phyloP scores from a whole-genome alignment of 768 basidiomycete species.

The Strobilomyces dryophilus region DNA sequence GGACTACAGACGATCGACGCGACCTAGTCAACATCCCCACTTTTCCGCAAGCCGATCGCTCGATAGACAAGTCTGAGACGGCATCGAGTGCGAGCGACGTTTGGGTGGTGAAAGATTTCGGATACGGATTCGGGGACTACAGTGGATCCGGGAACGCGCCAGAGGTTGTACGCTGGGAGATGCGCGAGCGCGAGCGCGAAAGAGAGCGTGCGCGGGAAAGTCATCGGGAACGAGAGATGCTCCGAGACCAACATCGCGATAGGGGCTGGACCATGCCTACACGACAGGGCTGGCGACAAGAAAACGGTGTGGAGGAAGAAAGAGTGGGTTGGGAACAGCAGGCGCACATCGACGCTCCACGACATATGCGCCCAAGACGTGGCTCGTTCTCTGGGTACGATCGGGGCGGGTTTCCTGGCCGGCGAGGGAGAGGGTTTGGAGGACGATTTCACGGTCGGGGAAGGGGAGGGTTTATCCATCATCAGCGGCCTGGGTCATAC shows the following conservation, averaged over 20 bases:
- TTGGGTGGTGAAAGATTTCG: slow-evolving; percentile 57
- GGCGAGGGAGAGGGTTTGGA: slow-evolving; percentile 36
- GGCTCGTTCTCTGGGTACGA: slow-evolving; percentile 34
- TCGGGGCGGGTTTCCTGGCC: slow-evolving; percentile 27
- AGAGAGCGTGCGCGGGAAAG: slow-evolving; percentile 12
- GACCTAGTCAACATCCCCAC: neutral
- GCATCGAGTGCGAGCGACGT: slow-evolving; percentile 31
- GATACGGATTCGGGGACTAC: slow-evolving; percentile 56
- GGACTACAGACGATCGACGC: neutral
- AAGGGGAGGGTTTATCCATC: slow-evolving; percentile 32
- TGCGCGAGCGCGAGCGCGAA: slow-evolving; percentile 29
- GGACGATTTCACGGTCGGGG: slow-evolving; percentile 33
- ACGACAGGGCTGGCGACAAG: slow-evolving; percentile 22
- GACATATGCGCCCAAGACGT: slow-evolving; percentile 28
- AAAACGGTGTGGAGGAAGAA: slow-evolving; percentile 25
- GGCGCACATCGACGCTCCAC: slow-evolving; percentile 11
- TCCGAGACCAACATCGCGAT: slow-evolving; percentile 17
- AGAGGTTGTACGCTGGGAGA: slow-evolving; percentile 26
- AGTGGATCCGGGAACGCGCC: slow-evolving; percentile 36
- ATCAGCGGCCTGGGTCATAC: slow-evolving; percentile 31
- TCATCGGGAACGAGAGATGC: slow-evolving; percentile 11
- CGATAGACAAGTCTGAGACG: slow-evolving; percentile 10
- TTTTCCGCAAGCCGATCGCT: slow-evolving; percentile 1
- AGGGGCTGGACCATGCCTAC: slow-evolving; percentile 10
- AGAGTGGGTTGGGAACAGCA: slow-evolving; percentile 23